phyloP scores from a whole-genome alignment of 768 basidiomycete genomes.

The Melanogaster broomeanus region DNA sequence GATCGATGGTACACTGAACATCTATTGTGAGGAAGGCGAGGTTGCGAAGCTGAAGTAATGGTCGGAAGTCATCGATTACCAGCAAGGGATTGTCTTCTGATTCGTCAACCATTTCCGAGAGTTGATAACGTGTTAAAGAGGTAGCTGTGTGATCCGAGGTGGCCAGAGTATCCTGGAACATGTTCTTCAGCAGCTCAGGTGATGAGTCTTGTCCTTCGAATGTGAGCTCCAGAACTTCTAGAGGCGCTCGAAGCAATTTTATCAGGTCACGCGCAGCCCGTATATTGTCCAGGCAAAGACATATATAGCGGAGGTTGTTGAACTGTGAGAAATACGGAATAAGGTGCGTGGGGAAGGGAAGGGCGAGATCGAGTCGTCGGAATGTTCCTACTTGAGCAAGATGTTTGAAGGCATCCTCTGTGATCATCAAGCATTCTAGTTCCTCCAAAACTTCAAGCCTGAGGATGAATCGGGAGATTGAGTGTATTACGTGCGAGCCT shows the following conservation, averaged over 20 bases:
- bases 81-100: not conserved
- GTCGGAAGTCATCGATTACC: not conserved
- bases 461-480: not conserved
- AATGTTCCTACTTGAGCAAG: not conserved
- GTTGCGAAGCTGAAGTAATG: not conserved
- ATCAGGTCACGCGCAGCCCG: not conserved
- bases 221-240: not conserved
- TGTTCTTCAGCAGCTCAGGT: not conserved
- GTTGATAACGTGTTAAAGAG: not conserved
- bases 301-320: not conserved
- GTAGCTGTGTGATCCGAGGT: not conserved
- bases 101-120: not conserved
- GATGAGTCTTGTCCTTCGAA: not conserved
- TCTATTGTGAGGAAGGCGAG: not conserved
- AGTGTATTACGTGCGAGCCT: not conserved
- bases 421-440: not conserved
- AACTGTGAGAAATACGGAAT: not conserved
- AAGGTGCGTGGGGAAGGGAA: not conserved
- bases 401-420: not conserved
- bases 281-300: not conserved
- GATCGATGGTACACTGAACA: not conserved
- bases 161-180: not conserved
- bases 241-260: not conserved
- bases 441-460: not conserved
- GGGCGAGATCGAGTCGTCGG: not conserved